Evolutionary conservation across 2,329 filamentous ascomycete genomes (phyloP), one percentile per base, ranked within the genome.

Genomic region (Myriosclerotinia duriaeana): DNA sequence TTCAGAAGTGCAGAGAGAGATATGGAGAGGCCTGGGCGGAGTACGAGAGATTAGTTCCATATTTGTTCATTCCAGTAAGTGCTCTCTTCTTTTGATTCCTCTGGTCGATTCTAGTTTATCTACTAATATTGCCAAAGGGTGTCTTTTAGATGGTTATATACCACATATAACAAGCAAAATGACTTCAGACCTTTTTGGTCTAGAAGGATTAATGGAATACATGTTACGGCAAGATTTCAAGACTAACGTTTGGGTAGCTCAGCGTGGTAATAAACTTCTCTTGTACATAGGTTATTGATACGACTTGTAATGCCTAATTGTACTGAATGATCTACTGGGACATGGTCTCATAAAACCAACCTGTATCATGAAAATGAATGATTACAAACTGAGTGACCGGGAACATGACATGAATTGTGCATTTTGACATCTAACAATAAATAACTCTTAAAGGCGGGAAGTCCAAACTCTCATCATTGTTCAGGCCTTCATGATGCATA

Each of bases 21-120:
- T 96, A 96, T 78, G 91, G 91, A 30, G 88, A 92, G 71, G 87
- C 89, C 15, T 96, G 92, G 92, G 79, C 80, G 55, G 88, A 94
- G 81, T 96, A 96, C 76, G 89, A 91, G 82, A 86, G 83, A 79
- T 83, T 84, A 78, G 91, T 94, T 64, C 92, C 92, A 52, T 94
- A 93, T 77, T 81, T 95, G 65, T 95, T 96, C 77, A 92, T 96
- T 80, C 92, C 92, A 48, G 82, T 84, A 74, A 76, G 80, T 78
- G 17, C 2, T 20, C 8, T 8, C 17, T 34, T 11, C n/a, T 40
- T 52, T 3, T 20, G 8, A 17, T n/a, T 17, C 14, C 44, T 40
- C 11, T n/a, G 15, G 9, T 22, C 17, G 6, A n/a, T n/a, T 20
- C 7, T 30, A 30, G 46, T 34, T 40, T 22, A 11, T 22, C 5